Conservation (phyloP, 2,329 filamentous ascomycete genomes). For the Biscogniauxia sp. region DNA sequence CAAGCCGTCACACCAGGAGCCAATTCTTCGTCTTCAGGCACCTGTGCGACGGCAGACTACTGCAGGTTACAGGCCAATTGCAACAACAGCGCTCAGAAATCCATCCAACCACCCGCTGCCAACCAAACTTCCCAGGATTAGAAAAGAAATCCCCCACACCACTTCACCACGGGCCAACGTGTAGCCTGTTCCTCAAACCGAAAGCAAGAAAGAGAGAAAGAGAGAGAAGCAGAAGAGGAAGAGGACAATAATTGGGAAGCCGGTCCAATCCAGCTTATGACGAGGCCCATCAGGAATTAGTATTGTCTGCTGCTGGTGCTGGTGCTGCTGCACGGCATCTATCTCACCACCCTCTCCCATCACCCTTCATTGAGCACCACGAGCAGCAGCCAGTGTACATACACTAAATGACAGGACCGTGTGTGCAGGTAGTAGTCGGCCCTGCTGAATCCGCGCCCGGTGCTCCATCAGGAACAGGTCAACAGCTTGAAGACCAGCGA, state of each 20-base stretch:
- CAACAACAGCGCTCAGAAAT: not conserved
- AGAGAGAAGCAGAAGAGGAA: conserved; percentile 3
- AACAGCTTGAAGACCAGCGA: not conserved
- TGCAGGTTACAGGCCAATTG: not conserved
- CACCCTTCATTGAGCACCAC: too few relatives aligned
- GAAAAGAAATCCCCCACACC: not conserved
- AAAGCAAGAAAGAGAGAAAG: not conserved
- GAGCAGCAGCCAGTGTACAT: too few relatives aligned
- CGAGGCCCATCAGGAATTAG: not conserved
- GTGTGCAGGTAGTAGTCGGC: conserved; percentile 16
- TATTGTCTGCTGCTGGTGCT: too few relatives aligned
- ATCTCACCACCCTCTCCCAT: too few relatives aligned
- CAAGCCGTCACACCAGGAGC: not conserved
- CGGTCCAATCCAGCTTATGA: not conserved
- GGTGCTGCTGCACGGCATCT: too few relatives aligned
- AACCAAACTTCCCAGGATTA: not conserved
- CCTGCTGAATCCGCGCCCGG: conserved; percentile 18
- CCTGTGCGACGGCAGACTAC: not conserved
- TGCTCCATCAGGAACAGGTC: not conserved
- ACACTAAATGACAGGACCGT: conserved; percentile 28
- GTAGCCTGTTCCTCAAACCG: not conserved
- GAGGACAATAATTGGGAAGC: not conserved
- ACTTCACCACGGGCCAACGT: not conserved
- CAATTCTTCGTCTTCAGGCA: not conserved
- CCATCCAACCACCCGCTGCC: not conserved